phyloP scores from a whole-genome alignment of 371 early-diverging fungal genomes.

The Saksenaea oblongispora region DNA sequence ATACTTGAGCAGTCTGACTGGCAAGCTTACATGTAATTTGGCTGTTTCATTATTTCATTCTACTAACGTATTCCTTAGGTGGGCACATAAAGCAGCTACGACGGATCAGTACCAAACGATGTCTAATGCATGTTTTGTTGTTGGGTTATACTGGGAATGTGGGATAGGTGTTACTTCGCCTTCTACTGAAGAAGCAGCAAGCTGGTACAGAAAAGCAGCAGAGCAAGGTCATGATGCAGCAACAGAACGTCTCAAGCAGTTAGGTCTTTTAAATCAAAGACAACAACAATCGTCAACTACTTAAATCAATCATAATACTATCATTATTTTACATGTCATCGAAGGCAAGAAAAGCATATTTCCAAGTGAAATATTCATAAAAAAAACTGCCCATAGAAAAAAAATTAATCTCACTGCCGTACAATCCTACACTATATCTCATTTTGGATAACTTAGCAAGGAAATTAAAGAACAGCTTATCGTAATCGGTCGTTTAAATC shows the following conservation, averaged over 20 bases:
- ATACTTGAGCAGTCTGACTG: constrained; percentile 76
- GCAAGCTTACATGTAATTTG: constrained; percentile 71
- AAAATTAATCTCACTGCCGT: background rate
- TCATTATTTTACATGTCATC: background rate
- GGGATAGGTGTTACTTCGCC: constrained; percentile 64
- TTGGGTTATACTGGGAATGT: constrained; percentile 78
- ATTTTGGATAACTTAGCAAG: background rate
- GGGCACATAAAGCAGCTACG: constrained; percentile 26
- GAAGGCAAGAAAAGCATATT: background rate
- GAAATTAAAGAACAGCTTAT: background rate
- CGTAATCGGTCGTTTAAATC: background rate
- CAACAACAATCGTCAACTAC: no score
- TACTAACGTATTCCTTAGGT: background rate
- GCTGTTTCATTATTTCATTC: background rate
- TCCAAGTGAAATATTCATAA: background rate
- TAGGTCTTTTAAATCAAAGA: background rate
- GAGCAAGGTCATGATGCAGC: constrained; percentile 75
- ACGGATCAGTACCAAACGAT: constrained; percentile 49
- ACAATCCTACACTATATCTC: background rate
- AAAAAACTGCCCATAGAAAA: background rate
- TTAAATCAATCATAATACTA: no score
- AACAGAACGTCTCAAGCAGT: background rate
- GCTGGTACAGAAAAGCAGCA: constrained; percentile 77
- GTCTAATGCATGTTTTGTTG: constrained; percentile 82
- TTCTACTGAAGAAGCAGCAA: constrained; percentile 63